Percentiles rank a stretch among this genome's conserved stretches.
These are phyloP conservation scores for Lepidium africanum DNA, from an alignment of 345 rosid species.

Conservation along the genomic window DNA sequence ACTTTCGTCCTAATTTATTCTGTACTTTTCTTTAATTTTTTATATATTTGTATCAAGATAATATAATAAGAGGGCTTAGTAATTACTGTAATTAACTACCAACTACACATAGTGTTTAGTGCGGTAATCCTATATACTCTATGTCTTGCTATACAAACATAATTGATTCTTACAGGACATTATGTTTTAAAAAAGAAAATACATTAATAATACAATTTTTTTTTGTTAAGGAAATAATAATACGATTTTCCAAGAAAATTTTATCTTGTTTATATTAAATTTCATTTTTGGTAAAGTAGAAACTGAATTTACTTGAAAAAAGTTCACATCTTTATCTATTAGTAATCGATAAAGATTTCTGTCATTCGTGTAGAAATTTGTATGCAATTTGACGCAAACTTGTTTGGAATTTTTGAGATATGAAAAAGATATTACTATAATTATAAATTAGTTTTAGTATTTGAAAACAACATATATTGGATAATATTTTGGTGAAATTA, in stretches of 20 bases:
- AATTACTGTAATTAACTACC: too few relatives aligned
- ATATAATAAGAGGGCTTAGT: too few relatives aligned
- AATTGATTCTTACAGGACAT: not conserved
- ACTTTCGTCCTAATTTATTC: too few relatives aligned
- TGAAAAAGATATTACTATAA: not conserved
- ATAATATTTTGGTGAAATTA: not conserved
- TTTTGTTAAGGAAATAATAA: not conserved
- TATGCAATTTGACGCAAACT: not conserved
- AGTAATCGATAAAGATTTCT: not conserved
- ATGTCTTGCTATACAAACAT: not conserved
- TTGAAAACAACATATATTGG: not conserved
- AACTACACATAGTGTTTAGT: not conserved
- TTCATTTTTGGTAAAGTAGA: too few relatives aligned
- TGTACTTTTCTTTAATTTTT: too few relatives aligned
- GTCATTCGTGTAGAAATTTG: not conserved
- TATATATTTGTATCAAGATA: too few relatives aligned
- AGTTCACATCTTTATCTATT: not conserved
- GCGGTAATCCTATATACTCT: not conserved
- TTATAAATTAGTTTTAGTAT: not conserved
- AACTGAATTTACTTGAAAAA: not conserved
- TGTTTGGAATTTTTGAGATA: not conserved
- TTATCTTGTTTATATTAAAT: too few relatives aligned
- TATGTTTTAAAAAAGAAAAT: not conserved
- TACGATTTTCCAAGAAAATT: not conserved
- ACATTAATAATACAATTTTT: too few relatives aligned